Evolutionary conservation across 1,284 basidiomycete genomes (phyloP).

Genomic region (Pseudozyma hubeiensis): DNA sequence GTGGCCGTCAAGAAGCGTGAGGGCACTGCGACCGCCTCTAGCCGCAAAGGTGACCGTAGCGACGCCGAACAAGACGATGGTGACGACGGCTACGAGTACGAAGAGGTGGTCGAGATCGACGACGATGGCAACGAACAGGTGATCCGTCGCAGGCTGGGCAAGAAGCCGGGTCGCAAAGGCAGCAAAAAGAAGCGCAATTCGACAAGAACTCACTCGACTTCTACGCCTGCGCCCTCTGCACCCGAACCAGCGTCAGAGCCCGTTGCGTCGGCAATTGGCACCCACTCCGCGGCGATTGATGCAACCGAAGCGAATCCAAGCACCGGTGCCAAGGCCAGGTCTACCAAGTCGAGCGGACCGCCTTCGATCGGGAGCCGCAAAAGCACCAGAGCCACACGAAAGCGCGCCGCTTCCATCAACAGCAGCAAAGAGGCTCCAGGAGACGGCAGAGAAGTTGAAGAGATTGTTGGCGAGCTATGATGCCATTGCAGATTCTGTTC

Average conservation of each 20-base stretch:
- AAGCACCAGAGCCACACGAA: slow-evolving; percentile 19
- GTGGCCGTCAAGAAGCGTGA: slow-evolving; percentile 38
- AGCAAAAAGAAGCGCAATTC: slow-evolving; percentile 28
- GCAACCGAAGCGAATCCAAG: slow-evolving; percentile 3
- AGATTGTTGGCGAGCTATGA: slow-evolving; percentile 41
- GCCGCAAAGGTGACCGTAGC: slow-evolving; percentile 33
- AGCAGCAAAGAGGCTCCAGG: slow-evolving; percentile 26
- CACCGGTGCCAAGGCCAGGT: not conserved
- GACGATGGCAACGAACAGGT: slow-evolving; percentile 51
- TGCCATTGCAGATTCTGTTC: not conserved
- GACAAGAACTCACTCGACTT: slow-evolving; percentile 26
- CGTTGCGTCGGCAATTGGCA: not conserved
- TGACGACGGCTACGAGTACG: slow-evolving; percentile 50
- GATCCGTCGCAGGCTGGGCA: slow-evolving; percentile 33
- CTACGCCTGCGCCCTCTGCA: slow-evolving; percentile 19
- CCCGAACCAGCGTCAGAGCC: not conserved
- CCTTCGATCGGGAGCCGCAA: slow-evolving; percentile 30
- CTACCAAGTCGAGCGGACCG: slow-evolving; percentile 15
- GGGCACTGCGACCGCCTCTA: slow-evolving; percentile 14
- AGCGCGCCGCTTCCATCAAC: slow-evolving; percentile 11
- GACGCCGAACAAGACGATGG: slow-evolving; percentile 46
- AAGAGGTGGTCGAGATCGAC: slow-evolving; percentile 54
- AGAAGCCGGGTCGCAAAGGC: slow-evolving; percentile 30
- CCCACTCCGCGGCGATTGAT: not conserved
- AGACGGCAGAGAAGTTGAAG: slow-evolving; percentile 43